phyloP scores from a whole-genome alignment of 2,329 filamentous ascomycete species.

The Neocucurbitaria cava region DNA sequence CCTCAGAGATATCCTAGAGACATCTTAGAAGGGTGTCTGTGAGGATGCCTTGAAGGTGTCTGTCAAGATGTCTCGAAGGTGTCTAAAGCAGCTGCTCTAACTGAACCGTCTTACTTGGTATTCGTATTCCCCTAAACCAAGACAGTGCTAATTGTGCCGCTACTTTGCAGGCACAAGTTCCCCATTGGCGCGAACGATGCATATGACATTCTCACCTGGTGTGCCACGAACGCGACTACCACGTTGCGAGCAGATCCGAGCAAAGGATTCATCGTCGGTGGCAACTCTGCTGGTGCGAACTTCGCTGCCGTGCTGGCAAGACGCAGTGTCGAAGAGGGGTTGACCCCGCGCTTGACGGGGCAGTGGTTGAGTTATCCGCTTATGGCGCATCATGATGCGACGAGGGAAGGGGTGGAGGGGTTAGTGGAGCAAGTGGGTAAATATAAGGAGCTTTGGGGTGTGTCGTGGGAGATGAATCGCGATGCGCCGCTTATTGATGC shows the following conservation, averaged over 20 bases:
- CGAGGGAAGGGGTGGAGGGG: background rate
- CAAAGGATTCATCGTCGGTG: constrained; percentile 52
- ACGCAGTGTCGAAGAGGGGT: constrained; percentile 6
- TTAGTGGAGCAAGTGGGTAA: constrained; percentile 4
- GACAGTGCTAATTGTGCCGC: no score
- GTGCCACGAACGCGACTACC: constrained; percentile 27
- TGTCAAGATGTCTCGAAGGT: no score
- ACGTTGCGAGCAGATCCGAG: constrained; percentile 7
- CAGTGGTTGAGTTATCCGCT: constrained; percentile 5
- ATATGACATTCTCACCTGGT: constrained; percentile 53
- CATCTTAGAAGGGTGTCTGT: no score
- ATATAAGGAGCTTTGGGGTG: constrained; percentile 5
- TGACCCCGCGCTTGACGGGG: constrained; percentile 12
- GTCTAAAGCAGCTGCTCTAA: no score
- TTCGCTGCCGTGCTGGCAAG: constrained; percentile 12
- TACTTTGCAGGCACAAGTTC: no score
- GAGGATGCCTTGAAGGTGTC: no score
- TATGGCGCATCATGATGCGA: background rate
- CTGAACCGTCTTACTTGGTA: no score
- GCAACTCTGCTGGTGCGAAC: constrained; percentile 55
- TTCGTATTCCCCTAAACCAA: no score
- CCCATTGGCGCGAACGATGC: constrained; percentile 58
- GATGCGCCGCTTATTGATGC: constrained; percentile 12
- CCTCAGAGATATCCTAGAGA: no score
- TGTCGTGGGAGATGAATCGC: constrained; percentile 7